Evolutionary conservation across 345 rosid species (phyloP).

Genomic region (Dipteronia dyeriana): DNA sequence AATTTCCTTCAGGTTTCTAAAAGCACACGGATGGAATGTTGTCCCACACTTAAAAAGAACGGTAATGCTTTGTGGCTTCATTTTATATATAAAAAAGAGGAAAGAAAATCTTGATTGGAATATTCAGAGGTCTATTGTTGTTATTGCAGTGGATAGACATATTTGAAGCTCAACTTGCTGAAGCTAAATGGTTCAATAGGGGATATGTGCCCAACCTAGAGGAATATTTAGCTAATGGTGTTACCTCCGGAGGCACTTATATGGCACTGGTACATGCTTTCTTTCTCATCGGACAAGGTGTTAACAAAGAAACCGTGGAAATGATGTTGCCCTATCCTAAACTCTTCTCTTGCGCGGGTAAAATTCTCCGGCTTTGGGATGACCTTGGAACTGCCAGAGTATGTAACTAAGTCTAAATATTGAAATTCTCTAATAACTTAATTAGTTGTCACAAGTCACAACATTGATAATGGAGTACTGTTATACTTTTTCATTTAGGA

Average conservation of each 20-base stretch:
- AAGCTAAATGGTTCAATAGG: conserved; percentile 30
- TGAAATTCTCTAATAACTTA: not conserved
- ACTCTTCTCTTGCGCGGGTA: conserved; percentile 25
- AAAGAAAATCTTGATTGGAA: not conserved
- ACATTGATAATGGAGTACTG: too few species aligned
- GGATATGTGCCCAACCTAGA: conserved; percentile 22
- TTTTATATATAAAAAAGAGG: too few species aligned
- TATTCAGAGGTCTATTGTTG: not conserved
- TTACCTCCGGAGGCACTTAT: conserved; percentile 26
- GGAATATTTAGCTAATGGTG: conserved; percentile 27
- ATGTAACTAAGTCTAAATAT: not conserved
- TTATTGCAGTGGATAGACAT: conserved; percentile 31
- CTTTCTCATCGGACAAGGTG: conserved; percentile 23
- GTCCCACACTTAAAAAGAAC: conserved; percentile 27
- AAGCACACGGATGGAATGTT: conserved; percentile 27
- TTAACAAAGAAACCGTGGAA: conserved; percentile 9
- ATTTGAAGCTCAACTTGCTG: conserved; percentile 21
- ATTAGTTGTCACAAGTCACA: not conserved
- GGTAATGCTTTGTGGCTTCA: conserved; percentile 7
- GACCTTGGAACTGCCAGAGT: conserved; percentile 38
- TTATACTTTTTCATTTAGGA: conserved; percentile 2
- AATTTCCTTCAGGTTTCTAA: conserved; percentile 25
- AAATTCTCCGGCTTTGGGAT: conserved; percentile 30
- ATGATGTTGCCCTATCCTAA: conserved; percentile 28
- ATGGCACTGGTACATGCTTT: conserved; percentile 35